phyloP scores from a whole-genome alignment of 2,329 filamentous ascomycete genomes.

The Zelopaecilomyces penicillatus region DNA sequence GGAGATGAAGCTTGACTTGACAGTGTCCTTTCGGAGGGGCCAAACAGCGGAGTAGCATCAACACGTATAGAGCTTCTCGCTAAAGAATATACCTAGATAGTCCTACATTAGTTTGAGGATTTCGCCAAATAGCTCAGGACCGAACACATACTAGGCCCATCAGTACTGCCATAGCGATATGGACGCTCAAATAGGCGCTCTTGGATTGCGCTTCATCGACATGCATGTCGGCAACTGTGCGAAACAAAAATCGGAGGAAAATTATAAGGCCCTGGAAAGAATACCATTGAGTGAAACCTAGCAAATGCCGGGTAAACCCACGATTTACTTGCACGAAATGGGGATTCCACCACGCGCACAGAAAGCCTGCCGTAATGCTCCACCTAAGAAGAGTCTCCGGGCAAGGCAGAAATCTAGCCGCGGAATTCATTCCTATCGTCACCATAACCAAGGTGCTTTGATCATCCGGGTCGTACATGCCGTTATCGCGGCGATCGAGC shows the following conservation, averaged over 20 bases:
- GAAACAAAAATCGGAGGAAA: constrained; percentile 43
- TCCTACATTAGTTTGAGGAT: background rate
- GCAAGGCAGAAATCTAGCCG: constrained; percentile 28
- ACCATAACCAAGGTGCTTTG: constrained; percentile 11
- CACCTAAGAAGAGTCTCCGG: constrained; percentile 35
- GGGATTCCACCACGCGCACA: constrained; percentile 61
- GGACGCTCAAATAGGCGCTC: constrained; percentile 40
- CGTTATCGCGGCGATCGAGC: constrained; percentile 19
- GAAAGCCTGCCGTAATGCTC: constrained; percentile 39
- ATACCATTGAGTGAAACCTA: constrained; percentile 58
- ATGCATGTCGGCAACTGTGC: constrained; percentile 32
- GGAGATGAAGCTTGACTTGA: constrained; percentile 17
- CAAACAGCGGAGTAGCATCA: constrained; percentile 50
- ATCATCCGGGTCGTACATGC: constrained; percentile 27
- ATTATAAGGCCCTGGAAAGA: constrained; percentile 54
- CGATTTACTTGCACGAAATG: constrained; percentile 50
- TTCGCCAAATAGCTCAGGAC: constrained; percentile 3
- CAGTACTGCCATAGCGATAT: constrained; percentile 45
- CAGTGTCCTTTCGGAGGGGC: constrained; percentile 14
- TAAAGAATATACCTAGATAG: constrained; percentile 33
- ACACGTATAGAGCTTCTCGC: constrained; percentile 40
- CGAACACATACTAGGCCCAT: constrained; percentile 41
- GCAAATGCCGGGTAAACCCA: constrained; percentile 52
- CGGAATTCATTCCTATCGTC: constrained; percentile 10
- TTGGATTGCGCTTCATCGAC: constrained; percentile 28